phyloP scores from a whole-genome alignment of 78 protist genomes.

The Dictyostelium brefeldianum region DNA sequence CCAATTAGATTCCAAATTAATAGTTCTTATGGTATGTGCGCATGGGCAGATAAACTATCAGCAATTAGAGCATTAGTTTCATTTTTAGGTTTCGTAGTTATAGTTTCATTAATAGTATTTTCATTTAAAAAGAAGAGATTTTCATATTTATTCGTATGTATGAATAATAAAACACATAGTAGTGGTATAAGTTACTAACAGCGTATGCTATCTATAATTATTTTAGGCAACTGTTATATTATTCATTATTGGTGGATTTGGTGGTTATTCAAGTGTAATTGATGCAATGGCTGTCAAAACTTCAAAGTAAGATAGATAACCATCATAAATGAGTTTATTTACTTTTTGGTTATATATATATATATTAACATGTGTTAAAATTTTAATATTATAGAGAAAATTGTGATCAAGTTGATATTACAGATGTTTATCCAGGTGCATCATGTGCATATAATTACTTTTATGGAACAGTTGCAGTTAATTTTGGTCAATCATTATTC shows the following conservation, averaged over 20 bases:
- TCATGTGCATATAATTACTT: not conserved
- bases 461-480: not conserved
- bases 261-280: not conserved
- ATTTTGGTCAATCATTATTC: not conserved
- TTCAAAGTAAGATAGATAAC: too few species aligned
- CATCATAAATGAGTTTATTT: too few species aligned
- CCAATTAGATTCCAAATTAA: not conserved
- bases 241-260: slow-evolving; percentile 14
- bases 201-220: too few species aligned
- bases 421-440: not conserved
- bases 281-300: not conserved
- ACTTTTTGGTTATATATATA: too few species aligned
- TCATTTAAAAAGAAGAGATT: not conserved
- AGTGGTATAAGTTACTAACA: too few species aligned
- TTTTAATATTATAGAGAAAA: not conserved
- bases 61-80: not conserved
- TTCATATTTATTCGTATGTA: not conserved
- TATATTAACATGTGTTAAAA: too few species aligned
- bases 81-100: not conserved
- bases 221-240: not conserved
- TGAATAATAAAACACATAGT: too few species aligned
- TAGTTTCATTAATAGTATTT: not conserved
- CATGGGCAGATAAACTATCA: not conserved
- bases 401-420: not conserved
- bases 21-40: not conserved